Evolutionary conservation across 805 yeast genomes (phyloP).

Genomic region (Wickerhamiella sergipiensis): DNA sequence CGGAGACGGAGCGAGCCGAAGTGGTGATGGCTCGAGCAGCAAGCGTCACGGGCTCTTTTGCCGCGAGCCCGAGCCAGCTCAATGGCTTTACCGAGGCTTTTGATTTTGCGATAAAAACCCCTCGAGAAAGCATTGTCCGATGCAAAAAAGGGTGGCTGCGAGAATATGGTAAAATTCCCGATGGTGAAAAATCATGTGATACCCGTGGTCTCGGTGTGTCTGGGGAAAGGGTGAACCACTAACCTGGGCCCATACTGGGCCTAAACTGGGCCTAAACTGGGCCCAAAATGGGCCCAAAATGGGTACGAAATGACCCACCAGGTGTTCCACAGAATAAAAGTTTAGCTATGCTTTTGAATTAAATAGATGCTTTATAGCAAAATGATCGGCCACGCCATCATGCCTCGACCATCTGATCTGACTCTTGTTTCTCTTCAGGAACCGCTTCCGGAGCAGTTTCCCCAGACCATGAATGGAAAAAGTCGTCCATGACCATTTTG

Average conservation of each 20-base stretch:
- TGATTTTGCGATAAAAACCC: neutral
- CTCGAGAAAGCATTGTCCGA: neutral
- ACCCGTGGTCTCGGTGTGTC: neutral
- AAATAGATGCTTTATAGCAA: too few species aligned
- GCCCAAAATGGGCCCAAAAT: too few species aligned
- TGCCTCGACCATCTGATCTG: neutral
- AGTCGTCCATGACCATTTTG: conserved; percentile 30
- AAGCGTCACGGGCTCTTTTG: neutral
- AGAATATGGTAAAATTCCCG: neutral
- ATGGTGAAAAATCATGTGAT: neutral
- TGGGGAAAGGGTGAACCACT: too few species aligned
- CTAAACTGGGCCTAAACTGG: too few species aligned
- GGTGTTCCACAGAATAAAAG: too few species aligned
- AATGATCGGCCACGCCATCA: too few species aligned
- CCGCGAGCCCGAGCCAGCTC: neutral
- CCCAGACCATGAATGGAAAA: conserved; percentile 7
- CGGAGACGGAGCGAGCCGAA: neutral
- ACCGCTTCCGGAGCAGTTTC: conserved; percentile 24
- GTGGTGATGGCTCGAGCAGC: neutral
- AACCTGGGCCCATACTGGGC: too few species aligned
- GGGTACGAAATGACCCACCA: too few species aligned
- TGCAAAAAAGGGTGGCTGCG: neutral
- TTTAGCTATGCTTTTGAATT: too few species aligned
- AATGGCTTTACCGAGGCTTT: neutral
- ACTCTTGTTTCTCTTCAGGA: conserved; percentile 5